These are phyloP conservation scores for Mycosphaerelloides madeirae DNA, from an alignment of 2,329 filamentous ascomycete genomes.

Conservation along the genomic window DNA sequence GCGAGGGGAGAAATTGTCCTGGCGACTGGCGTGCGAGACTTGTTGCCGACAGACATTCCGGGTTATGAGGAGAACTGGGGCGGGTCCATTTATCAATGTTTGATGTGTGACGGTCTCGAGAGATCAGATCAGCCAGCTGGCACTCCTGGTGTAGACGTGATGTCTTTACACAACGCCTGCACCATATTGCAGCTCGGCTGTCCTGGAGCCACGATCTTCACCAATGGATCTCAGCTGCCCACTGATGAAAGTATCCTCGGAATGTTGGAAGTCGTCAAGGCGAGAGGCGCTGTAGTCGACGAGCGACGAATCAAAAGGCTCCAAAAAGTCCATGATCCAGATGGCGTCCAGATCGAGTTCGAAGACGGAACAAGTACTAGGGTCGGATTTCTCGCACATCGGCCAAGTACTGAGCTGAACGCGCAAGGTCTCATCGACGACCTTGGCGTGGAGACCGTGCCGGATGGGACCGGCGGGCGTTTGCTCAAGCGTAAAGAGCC, in stretches of 20 bases:
- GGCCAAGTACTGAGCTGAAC: neutral
- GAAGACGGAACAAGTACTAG: neutral
- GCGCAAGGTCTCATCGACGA: neutral
- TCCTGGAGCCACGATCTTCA: too few species aligned
- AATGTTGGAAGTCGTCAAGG: too few species aligned
- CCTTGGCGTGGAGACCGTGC: neutral
- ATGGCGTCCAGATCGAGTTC: neutral
- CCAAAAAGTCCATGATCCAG: neutral
- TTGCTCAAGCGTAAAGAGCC: neutral
- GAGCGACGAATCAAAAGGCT: neutral
- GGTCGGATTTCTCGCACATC: neutral
- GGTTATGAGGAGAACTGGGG: neutral
- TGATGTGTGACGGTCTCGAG: too few species aligned
- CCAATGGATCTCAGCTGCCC: too few species aligned
- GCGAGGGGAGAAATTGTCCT: slow-evolving; percentile 3
- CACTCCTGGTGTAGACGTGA: too few species aligned
- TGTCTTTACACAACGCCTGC: too few species aligned
- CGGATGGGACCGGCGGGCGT: neutral
- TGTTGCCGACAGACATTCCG: neutral
- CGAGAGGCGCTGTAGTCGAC: too few species aligned
- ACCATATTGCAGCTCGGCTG: too few species aligned
- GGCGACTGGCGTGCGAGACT: slow-evolving; percentile 3
- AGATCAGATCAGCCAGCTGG: too few species aligned
- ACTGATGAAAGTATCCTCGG: too few species aligned
- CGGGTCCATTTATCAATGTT: neutral